Evolutionary conservation across 768 basidiomycete genomes (phyloP).

Genomic region (Russula brevipes): DNA sequence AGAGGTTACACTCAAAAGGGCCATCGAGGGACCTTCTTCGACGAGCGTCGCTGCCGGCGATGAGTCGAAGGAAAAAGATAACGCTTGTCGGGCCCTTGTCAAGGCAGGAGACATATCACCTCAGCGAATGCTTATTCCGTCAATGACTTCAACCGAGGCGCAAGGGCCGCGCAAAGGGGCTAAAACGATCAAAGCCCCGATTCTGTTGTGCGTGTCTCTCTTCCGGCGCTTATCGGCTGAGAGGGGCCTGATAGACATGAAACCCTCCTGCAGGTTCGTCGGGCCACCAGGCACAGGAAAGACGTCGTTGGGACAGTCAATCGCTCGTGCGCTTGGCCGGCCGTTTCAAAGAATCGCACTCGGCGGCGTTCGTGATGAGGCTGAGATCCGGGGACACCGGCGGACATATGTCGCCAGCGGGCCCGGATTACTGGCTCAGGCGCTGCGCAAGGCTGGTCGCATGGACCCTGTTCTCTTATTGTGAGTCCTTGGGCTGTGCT

Average conservation of each 20-base stretch:
- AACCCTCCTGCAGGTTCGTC: constrained; percentile 50
- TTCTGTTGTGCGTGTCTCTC: constrained; percentile 48
- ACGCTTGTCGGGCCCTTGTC: neutral
- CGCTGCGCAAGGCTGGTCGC: constrained; percentile 76
- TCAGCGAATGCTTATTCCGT: neutral
- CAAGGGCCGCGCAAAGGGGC: constrained; percentile 9
- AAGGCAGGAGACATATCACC: constrained; percentile 13
- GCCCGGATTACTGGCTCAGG: constrained; percentile 81
- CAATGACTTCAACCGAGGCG: constrained; percentile 13
- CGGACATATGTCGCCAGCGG: constrained; percentile 91
- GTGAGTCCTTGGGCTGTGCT: constrained; percentile 29
- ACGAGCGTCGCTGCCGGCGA: constrained; percentile 20
- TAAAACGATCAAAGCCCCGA: constrained; percentile 62
- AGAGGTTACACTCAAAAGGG: constrained; percentile 24
- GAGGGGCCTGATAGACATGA: neutral
- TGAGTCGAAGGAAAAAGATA: constrained; percentile 3
- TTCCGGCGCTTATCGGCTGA: neutral
- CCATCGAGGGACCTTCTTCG: constrained; percentile 16
- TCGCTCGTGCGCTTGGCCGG: constrained; percentile 75
- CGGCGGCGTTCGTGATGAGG: constrained; percentile 91
- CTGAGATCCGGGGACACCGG: constrained; percentile 70
- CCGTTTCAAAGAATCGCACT: constrained; percentile 91
- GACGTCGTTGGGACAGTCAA: constrained; percentile 84
- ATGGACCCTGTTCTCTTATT: constrained; percentile 76
- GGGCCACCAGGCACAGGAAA: constrained; percentile 92